These are phyloP conservation scores for Aspergillus amoenus DNA, from an alignment of 2,329 filamentous ascomycete genomes.

Conservation along the genomic window DNA sequence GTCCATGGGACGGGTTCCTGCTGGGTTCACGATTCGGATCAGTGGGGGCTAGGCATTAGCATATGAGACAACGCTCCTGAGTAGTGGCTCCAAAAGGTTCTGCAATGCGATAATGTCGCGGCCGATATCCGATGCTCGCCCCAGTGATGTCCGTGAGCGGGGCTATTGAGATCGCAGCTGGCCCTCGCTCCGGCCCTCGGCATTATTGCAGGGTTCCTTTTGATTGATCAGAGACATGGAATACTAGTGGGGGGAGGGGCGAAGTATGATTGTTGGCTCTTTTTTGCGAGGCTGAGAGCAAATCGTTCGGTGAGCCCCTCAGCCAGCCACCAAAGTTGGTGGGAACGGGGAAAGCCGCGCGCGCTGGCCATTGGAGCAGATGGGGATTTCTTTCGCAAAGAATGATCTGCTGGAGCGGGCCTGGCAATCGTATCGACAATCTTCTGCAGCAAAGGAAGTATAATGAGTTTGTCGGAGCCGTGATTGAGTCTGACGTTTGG, in stretches of 20 bases:
- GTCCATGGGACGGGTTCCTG: slow-evolving; percentile 8
- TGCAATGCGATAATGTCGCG: background rate
- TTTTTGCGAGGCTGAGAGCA: background rate
- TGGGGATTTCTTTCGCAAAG: background rate
- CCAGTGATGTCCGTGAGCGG: background rate
- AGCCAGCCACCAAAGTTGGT: slow-evolving; percentile 6
- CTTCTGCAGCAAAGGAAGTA: slow-evolving; percentile 5
- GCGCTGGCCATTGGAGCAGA: too few relatives aligned
- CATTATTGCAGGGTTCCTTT: background rate
- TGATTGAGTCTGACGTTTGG: background rate
- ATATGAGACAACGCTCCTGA: background rate
- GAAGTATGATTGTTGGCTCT: background rate
- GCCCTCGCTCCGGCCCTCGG: too few relatives aligned
- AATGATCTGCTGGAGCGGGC: background rate
- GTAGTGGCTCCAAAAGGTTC: background rate
- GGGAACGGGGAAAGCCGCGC: background rate
- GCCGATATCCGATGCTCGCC: background rate
- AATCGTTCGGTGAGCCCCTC: slow-evolving; percentile 3
- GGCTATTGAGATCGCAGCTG: background rate
- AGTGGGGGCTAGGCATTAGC: background rate
- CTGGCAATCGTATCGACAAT: slow-evolving; percentile 12
- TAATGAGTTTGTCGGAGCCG: background rate
- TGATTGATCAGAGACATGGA: background rate
- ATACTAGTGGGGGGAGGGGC: background rate
- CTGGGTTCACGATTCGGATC: background rate